These are phyloP conservation scores for Dryadomyces quercus-mongolicae DNA, from an alignment of 2,329 filamentous ascomycete genomes.

Conservation along the genomic window DNA sequence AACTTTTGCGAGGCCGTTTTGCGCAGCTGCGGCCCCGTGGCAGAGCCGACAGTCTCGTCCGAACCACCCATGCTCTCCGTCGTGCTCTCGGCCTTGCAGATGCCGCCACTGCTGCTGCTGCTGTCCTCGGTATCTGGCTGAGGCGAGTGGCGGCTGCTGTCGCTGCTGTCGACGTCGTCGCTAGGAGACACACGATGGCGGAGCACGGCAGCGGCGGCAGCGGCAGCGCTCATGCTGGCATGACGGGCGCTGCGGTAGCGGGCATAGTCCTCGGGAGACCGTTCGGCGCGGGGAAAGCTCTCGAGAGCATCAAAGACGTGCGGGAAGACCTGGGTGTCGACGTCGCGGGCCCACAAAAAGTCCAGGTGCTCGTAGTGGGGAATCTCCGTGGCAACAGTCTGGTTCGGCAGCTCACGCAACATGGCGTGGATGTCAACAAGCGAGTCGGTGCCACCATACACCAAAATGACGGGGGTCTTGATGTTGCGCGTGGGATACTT, in stretches of 20 bases:
- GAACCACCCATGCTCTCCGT: neutral
- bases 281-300: slow-evolving; percentile 47
- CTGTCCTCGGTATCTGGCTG: neutral
- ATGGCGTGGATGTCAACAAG: slow-evolving; percentile 89
- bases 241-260: slow-evolving; percentile 40
- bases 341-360: slow-evolving; percentile 86
- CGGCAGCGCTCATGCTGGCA: slow-evolving; percentile 29
- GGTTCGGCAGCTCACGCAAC: slow-evolving; percentile 73
- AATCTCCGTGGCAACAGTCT: slow-evolving; percentile 77
- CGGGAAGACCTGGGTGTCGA: slow-evolving; percentile 73
- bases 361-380: slow-evolving; percentile 94
- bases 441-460: slow-evolving; percentile 90
- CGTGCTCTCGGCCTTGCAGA: neutral
- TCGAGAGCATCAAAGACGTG: slow-evolving; percentile 86
- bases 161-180: neutral
- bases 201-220: slow-evolving; percentile 13
- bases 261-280: slow-evolving; percentile 48
- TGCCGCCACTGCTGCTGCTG: neutral
- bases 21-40: neutral
- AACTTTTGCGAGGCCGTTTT: slow-evolving; percentile 9
- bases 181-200: neutral
- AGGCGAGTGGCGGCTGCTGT: neutral
- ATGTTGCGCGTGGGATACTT: slow-evolving; percentile 96
- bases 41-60: neutral
- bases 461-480: slow-evolving; percentile 82